Evolutionary conservation across 208 protist genomes (phyloP).

Genomic region (Acanthamoeba sp.): DNA sequence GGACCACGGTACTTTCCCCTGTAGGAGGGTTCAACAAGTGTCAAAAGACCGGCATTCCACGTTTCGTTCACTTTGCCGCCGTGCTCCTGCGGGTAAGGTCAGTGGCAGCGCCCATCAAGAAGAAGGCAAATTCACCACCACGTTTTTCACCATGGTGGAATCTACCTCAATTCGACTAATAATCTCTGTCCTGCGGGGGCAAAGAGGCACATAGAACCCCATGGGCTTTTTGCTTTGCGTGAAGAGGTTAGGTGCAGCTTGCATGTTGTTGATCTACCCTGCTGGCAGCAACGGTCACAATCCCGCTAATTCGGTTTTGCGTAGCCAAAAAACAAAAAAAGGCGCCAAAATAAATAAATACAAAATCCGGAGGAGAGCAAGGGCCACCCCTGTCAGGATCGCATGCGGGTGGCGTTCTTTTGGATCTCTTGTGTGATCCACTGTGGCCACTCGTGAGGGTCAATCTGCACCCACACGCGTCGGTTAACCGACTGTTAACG

Average conservation of each 20-base stretch:
- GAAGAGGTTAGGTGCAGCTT: neutral
- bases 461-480: neutral
- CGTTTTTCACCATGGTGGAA: too few relatives aligned
- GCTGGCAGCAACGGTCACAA: too few relatives aligned
- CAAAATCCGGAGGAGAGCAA: too few relatives aligned
- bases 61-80: neutral
- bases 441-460: constrained; percentile 51
- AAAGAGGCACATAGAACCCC: neutral
- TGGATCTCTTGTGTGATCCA: constrained; percentile 71
- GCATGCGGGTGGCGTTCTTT: constrained; percentile 27
- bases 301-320: too few relatives aligned
- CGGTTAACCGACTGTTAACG: neutral
- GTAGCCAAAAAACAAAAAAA: too few relatives aligned
- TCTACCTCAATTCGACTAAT: neutral
- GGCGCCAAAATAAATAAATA: too few relatives aligned
- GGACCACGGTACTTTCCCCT: neutral
- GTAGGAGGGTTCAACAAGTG: neutral
- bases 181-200: neutral
- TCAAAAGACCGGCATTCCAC: neutral
- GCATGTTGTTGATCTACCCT: neutral
- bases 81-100: neutral
- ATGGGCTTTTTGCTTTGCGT: neutral
- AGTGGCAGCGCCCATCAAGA: too few relatives aligned
- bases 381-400: too few relatives aligned
- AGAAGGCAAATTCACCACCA: too few relatives aligned